Conservation (phyloP, 805 yeast genomes). For the Yarrowia sp. region DNA sequence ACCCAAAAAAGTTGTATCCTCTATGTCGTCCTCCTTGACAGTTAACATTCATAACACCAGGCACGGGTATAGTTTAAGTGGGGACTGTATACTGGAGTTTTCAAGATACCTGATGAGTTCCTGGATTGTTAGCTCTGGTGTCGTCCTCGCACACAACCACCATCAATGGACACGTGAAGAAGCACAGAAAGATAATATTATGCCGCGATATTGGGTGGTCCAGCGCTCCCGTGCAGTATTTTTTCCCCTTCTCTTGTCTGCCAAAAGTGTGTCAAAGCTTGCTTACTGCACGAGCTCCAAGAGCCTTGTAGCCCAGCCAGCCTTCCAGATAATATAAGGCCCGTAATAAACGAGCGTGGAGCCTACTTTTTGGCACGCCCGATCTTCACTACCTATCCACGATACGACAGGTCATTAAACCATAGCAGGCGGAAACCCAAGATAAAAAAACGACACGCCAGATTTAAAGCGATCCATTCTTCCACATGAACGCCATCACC, state of each 20-base stretch:
- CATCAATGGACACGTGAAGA: no score
- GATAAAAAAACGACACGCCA: not conserved
- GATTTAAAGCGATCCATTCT: not conserved
- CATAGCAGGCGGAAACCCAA: not conserved
- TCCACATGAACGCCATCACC: constrained; percentile 20
- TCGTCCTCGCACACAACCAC: no score
- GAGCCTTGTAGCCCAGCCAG: constrained; percentile 1
- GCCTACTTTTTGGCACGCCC: not conserved
- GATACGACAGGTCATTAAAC: constrained; percentile 5
- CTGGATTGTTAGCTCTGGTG: no score
- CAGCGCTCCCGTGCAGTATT: no score
- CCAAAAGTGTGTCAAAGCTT: not conserved
- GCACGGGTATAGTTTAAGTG: no score
- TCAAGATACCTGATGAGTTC: no score
- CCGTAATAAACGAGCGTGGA: not conserved
- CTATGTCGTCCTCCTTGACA: no score
- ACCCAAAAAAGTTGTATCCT: no score
- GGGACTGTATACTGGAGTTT: no score
- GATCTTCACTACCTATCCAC: not conserved
- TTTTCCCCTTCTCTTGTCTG: not conserved
- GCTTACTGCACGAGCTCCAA: not conserved
- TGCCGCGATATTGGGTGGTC: not conserved
- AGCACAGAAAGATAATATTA: no score
- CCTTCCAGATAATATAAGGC: constrained; percentile 8
- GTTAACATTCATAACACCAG: no score